Evolutionary conservation across 2,329 filamentous ascomycete genomes (phyloP).

Genomic region (Penicillium sp.): DNA sequence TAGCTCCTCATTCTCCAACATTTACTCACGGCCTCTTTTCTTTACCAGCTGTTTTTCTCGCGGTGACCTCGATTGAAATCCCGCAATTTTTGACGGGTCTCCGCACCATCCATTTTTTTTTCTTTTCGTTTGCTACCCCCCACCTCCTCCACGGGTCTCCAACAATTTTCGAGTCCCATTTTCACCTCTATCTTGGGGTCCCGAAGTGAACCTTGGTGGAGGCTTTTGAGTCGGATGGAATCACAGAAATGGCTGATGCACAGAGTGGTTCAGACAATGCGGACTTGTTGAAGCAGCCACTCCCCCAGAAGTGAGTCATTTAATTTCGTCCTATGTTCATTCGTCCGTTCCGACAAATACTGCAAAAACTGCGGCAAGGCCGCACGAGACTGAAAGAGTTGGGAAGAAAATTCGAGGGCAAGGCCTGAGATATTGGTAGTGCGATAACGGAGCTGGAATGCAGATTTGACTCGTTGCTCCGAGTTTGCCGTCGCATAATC

Average conservation of each 20-base stretch:
- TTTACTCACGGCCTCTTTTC: conserved; percentile 29
- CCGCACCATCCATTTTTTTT: conserved; percentile 19
- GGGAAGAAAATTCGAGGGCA: not conserved
- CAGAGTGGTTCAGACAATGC: conserved; percentile 58
- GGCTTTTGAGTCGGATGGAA: conserved; percentile 41
- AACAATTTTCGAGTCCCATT: conserved; percentile 8
- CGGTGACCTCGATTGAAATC: conserved; percentile 14
- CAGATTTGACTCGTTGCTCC: conserved; percentile 2
- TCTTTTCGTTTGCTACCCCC: conserved; percentile 1
- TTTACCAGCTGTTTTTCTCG: conserved; percentile 15
- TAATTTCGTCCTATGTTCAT: conserved; percentile 13
- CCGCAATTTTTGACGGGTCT: conserved; percentile 16
- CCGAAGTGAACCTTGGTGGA: conserved; percentile 21
- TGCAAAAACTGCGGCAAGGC: not conserved
- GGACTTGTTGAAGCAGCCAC: conserved; percentile 63
- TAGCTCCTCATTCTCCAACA: conserved; percentile 37
- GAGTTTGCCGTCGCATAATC: conserved; percentile 13
- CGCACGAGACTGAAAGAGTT: not conserved
- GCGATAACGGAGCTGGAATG: conserved; percentile 1
- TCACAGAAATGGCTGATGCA: conserved; percentile 48
- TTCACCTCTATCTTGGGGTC: not conserved
- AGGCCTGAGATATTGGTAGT: not conserved
- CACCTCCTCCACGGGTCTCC: conserved; percentile 9
- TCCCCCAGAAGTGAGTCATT: conserved; percentile 61
- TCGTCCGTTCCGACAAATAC: not conserved